Evolutionary conservation across 164 flowering plant genomes (phyloP).

Genomic region (Vitis cinerea): DNA sequence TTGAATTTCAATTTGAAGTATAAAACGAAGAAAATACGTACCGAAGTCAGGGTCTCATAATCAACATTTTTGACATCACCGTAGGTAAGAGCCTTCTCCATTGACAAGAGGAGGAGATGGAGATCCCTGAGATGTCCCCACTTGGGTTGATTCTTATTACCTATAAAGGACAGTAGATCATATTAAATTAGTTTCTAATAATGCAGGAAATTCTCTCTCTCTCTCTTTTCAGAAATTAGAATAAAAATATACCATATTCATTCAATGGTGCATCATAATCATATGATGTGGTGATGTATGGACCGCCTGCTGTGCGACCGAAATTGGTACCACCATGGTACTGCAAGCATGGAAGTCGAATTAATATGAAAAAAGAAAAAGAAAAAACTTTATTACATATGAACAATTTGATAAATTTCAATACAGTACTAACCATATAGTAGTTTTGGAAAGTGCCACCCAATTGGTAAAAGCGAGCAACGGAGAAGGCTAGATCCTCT

Average conservation of each 20-base stretch:
- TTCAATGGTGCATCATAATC: slow-evolving; percentile 51
- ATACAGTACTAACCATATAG: slow-evolving; percentile 32
- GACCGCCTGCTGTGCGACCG: slow-evolving; percentile 43
- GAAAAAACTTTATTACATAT: background rate
- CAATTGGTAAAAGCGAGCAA: slow-evolving; percentile 33
- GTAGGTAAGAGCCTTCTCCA: slow-evolving; percentile 32
- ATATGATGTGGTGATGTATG: slow-evolving; percentile 42
- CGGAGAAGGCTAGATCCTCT: slow-evolving; percentile 44
- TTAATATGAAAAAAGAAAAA: background rate
- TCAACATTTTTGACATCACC: slow-evolving; percentile 11
- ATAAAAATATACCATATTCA: slow-evolving; percentile 31
- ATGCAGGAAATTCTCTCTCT: no score
- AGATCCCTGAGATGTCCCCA: slow-evolving; percentile 51
- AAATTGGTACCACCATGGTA: slow-evolving; percentile 55
- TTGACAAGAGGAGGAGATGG: slow-evolving; percentile 25
- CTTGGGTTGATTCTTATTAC: slow-evolving; percentile 40
- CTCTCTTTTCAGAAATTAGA: no score
- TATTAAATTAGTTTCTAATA: no score
- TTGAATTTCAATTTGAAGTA: background rate
- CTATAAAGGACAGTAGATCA: slow-evolving; percentile 8
- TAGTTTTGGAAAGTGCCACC: slow-evolving; percentile 45
- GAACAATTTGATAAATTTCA: no score
- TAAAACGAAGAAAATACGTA: background rate
- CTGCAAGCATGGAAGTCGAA: slow-evolving; percentile 6
- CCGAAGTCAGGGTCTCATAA: slow-evolving; percentile 4